phyloP scores from a whole-genome alignment of 2,329 filamentous ascomycete species.

The Alternaria sp. region DNA sequence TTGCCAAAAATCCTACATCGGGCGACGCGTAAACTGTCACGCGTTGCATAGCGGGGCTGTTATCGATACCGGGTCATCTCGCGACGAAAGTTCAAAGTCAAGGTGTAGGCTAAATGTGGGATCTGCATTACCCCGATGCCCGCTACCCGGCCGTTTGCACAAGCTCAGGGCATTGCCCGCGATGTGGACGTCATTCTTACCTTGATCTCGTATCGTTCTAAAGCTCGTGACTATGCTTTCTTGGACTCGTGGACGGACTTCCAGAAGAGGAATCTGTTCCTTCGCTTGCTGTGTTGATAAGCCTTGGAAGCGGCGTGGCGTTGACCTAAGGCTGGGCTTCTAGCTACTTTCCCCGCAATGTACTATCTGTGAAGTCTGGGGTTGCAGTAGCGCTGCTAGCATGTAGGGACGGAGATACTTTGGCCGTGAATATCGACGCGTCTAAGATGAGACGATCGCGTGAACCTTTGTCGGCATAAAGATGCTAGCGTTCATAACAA shows the following conservation, averaged over 20 bases:
- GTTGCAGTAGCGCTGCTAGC: neutral
- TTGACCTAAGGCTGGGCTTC: neutral
- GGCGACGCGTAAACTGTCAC: slow-evolving; percentile 2
- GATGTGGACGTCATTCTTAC: neutral
- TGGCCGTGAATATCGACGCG: neutral
- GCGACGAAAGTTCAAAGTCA: slow-evolving; percentile 8
- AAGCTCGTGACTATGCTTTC: neutral
- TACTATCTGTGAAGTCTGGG: neutral
- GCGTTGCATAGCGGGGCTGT: slow-evolving; percentile 8
- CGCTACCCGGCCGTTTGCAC: slow-evolving; percentile 13
- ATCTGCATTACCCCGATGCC: slow-evolving; percentile 38
- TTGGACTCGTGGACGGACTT: neutral
- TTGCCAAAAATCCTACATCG: neutral
- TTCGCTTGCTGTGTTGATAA: neutral
- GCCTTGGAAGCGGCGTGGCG: neutral
- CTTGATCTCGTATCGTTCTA: neutral
- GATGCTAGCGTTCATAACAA: neutral
- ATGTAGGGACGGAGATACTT: neutral
- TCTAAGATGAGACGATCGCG: neutral
- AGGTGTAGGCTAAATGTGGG: slow-evolving; percentile 21
- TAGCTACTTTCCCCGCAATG: neutral
- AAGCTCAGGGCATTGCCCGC: slow-evolving; percentile 7
- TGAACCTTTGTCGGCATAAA: neutral
- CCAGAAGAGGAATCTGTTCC: slow-evolving; percentile 2
- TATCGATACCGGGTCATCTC: slow-evolving; percentile 32